These are phyloP conservation scores for Penicillium sp. DNA, from an alignment of 2,329 filamentous ascomycete species.

Conservation along the genomic window DNA sequence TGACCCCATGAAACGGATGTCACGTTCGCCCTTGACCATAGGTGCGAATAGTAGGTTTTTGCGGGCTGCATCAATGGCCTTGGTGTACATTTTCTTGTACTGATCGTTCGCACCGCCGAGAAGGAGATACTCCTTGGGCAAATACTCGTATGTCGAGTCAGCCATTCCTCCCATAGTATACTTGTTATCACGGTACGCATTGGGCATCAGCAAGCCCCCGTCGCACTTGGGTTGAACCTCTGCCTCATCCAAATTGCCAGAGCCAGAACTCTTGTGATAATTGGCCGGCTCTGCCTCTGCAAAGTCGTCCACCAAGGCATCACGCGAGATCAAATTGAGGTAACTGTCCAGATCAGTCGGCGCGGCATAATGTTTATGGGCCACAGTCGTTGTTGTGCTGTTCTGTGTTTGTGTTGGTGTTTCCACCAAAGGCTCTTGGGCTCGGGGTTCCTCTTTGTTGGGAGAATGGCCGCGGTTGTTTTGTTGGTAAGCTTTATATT, in stretches of 20 bases:
- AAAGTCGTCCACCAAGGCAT: conserved; percentile 16
- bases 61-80: conserved; percentile 39
- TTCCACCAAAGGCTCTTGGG: neutral
- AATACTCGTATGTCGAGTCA: conserved; percentile 53
- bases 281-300: conserved; percentile 30
- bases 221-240: conserved; percentile 33
- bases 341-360: conserved; percentile 29
- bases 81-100: conserved; percentile 47
- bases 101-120: conserved; percentile 46
- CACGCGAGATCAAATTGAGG: conserved; percentile 25
- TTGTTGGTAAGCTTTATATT: conserved; percentile 14
- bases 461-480: conserved; percentile 12
- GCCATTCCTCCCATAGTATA: conserved; percentile 48
- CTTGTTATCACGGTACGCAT: conserved; percentile 32
- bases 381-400: neutral
- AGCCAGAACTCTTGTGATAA: conserved; percentile 15
- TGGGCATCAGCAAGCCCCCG: conserved; percentile 40
- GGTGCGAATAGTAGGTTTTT: conserved; percentile 47
- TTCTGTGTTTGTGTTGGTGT: neutral
- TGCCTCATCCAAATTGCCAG: neutral
- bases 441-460: neutral
- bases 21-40: conserved; percentile 43
- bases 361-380: conserved; percentile 8
- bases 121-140: conserved; percentile 52
- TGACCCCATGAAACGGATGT: conserved; percentile 45